Percentiles rank a stretch among this genome's conserved stretches.
These are phyloP conservation scores for Fonsecaea erecta DNA, from an alignment of 2,329 filamentous ascomycete genomes.

Conservation along the genomic window DNA sequence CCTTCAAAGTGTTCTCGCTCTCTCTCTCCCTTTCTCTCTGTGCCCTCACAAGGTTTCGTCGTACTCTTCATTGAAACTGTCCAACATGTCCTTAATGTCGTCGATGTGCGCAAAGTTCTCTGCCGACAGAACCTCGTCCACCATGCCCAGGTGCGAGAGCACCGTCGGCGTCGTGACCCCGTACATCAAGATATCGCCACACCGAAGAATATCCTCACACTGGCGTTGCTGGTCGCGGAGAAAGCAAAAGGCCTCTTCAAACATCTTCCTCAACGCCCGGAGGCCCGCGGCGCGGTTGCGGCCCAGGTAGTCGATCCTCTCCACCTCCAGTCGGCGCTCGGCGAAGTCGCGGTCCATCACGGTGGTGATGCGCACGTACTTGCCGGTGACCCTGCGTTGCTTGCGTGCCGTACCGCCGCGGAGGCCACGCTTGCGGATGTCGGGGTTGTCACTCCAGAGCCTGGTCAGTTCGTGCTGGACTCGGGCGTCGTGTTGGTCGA, in stretches of 20 bases:
- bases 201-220: background rate
- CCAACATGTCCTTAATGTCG: conserved; percentile 16
- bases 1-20: background rate
- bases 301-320: conserved; percentile 15
- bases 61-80: conserved; percentile 10
- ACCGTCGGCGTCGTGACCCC: background rate
- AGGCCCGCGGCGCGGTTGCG: conserved; percentile 17
- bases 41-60: background rate
- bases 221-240: background rate
- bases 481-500: conserved; percentile 2
- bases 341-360: background rate
- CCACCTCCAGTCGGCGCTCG: conserved; percentile 18
- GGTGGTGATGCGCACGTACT: conserved; percentile 10
- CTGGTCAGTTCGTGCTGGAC: conserved; percentile 3
- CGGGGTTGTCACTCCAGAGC: conserved; percentile 20
- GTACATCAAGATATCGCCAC: background rate
- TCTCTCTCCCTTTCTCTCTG: no score
- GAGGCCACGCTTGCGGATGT: conserved; percentile 25
- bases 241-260: background rate
- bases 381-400: conserved; percentile 6
- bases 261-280: background rate
- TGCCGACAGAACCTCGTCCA: background rate
- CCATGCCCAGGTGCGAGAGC: background rate
- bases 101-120: background rate
- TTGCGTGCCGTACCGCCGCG: conserved; percentile 25